These are phyloP conservation scores for Candida labiduridarum DNA, from an alignment of 1,139 yeast genomes.

Conservation along the genomic window DNA sequence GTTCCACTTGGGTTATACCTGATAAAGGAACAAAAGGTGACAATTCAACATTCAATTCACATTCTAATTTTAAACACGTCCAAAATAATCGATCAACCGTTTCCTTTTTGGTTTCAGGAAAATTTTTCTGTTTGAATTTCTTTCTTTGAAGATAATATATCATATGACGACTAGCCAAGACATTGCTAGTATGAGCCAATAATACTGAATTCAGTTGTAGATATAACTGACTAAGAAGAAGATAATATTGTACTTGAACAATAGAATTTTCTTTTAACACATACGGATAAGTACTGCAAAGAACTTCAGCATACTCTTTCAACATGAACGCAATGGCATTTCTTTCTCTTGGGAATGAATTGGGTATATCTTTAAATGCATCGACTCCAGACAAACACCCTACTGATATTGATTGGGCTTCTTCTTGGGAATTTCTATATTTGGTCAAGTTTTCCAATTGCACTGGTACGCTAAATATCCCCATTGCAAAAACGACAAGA, in stretches of 20 bases:
- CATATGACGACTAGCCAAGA: conserved; percentile 37
- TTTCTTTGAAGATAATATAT: conserved; percentile 31
- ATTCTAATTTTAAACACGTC: conserved; percentile 49
- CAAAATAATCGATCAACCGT: conserved; percentile 37
- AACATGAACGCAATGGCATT: conserved; percentile 26
- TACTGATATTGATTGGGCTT: conserved; percentile 23
- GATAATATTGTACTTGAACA: conserved; percentile 28
- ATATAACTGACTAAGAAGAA: conserved; percentile 39
- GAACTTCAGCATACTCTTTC: conserved; percentile 25
- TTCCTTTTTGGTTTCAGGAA: conserved; percentile 12
- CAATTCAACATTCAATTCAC: conserved; percentile 47
- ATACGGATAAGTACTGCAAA: conserved; percentile 28
- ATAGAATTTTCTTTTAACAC: conserved; percentile 23
- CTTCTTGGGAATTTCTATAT: conserved; percentile 31
- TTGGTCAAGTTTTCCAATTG: conserved; percentile 37
- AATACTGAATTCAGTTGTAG: conserved; percentile 41
- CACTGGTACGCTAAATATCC: conserved; percentile 34
- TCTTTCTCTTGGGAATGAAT: conserved; percentile 23
- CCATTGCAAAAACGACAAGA: conserved; percentile 36
- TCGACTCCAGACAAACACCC: conserved; percentile 21
- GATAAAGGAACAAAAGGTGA: conserved; percentile 46
- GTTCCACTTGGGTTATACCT: conserved; percentile 42
- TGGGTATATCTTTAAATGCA: conserved; percentile 16
- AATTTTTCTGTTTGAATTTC: conserved; percentile 9
- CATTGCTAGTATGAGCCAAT: conserved; percentile 36